Percentiles rank a stretch among this genome's conserved stretches.
These are phyloP conservation scores for Ceratobasidium sp. DNA, from an alignment of 1,284 basidiomycete genomes.

Conservation along the genomic window DNA sequence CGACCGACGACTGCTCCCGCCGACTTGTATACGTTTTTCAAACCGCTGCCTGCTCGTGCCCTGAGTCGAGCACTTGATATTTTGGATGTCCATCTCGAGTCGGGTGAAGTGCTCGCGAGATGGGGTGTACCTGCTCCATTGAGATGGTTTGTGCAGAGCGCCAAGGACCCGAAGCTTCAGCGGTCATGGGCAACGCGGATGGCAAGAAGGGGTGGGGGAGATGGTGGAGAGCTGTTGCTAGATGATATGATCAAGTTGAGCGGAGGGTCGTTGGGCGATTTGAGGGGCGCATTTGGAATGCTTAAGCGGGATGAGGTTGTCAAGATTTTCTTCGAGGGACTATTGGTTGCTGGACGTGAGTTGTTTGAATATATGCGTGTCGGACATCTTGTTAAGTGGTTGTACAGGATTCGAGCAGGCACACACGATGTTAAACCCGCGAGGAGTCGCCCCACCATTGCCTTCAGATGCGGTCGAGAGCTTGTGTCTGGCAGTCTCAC, in stretches of 20 bases:
- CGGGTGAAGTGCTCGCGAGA: conserved; percentile 86
- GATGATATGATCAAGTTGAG: conserved; percentile 88
- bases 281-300: conserved; percentile 81
- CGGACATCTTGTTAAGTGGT: conserved; percentile 35
- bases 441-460: conserved; percentile 64
- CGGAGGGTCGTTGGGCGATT: conserved; percentile 68
- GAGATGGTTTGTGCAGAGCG: conserved; percentile 85
- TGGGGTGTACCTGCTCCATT: conserved; percentile 86
- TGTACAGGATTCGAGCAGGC: conserved; percentile 81
- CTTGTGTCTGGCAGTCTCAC: conserved; percentile 80
- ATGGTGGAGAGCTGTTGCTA: conserved; percentile 60
- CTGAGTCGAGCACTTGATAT: conserved; percentile 87
- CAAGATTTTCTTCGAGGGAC: conserved; percentile 82
- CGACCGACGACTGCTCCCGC: conserved; percentile 64
- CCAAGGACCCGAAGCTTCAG: conserved; percentile 73
- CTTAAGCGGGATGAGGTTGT: conserved; percentile 76
- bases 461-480: conserved; percentile 69
- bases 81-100: conserved; percentile 92
- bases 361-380: conserved; percentile 48
- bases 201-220: conserved; percentile 74
- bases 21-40: conserved; percentile 86
- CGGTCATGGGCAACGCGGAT: conserved; percentile 87
- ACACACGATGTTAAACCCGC: conserved; percentile 68
- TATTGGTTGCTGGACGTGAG: conserved; percentile 88
- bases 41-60: conserved; percentile 74